phyloP scores from a whole-genome alignment of 2,329 filamentous ascomycete genomes.

The Sporothrix inflata region DNA sequence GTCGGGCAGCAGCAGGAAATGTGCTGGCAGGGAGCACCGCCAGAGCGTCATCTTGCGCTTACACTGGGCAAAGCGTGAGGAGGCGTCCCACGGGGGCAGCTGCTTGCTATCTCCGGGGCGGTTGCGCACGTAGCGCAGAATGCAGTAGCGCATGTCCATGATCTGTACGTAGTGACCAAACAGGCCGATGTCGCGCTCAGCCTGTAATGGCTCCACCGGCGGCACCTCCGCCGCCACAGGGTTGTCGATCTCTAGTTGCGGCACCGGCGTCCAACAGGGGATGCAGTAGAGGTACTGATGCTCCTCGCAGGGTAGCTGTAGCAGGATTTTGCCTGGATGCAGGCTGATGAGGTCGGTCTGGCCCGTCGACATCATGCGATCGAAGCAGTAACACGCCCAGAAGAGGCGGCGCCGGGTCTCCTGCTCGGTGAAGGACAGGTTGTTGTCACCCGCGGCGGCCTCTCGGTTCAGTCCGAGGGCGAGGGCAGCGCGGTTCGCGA shows the following conservation, averaged over 20 bases:
- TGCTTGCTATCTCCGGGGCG: not conserved
- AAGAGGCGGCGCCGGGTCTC: slow-evolving; percentile 12
- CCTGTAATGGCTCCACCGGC: no score
- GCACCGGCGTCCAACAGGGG: not conserved
- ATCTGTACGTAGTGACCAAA: slow-evolving; percentile 16
- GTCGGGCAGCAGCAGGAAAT: slow-evolving; percentile 2
- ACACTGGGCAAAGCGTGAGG: not conserved
- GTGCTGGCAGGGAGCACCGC: not conserved
- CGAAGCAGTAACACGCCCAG: slow-evolving; percentile 20
- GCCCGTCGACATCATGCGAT: slow-evolving; percentile 18
- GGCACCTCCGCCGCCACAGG: no score
- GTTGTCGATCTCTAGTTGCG: not conserved
- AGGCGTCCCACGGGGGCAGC: not conserved
- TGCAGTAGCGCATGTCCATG: slow-evolving; percentile 18
- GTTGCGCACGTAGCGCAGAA: slow-evolving; percentile 14
- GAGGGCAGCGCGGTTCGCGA: not conserved
- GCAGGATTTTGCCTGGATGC: not conserved
- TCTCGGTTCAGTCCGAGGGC: not conserved
- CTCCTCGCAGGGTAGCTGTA: slow-evolving; percentile 6
- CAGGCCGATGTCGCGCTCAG: not conserved
- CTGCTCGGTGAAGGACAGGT: not conserved
- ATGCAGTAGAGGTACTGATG: not conserved
- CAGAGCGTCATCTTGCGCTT: slow-evolving; percentile 8
- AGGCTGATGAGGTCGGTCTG: not conserved
- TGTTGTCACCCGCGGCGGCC: no score